phyloP scores from a whole-genome alignment of 306 rosid species.

The Mucuna pruriens region DNA sequence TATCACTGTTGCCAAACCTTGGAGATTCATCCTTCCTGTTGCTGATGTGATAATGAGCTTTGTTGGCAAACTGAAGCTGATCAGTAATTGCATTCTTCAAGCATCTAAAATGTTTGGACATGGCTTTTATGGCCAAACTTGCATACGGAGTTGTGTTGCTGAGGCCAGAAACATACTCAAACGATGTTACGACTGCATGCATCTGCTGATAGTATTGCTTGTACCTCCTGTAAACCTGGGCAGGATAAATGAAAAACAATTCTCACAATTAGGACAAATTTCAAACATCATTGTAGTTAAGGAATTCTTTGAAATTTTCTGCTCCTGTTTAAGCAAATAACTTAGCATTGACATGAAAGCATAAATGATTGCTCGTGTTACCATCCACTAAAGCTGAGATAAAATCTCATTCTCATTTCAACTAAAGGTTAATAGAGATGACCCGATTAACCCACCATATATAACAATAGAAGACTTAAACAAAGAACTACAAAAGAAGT shows the following conservation, averaged over 20 bases:
- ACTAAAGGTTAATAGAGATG: not conserved
- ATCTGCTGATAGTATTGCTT: constrained; percentile 88
- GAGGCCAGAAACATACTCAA: constrained; percentile 84
- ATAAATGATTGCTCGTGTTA: not conserved
- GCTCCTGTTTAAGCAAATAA: not conserved
- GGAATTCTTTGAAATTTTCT: not conserved
- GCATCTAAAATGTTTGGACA: constrained; percentile 78
- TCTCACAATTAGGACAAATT: not conserved
- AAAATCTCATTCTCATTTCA: not conserved
- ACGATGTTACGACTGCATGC: constrained; percentile 70
- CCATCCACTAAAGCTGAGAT: not conserved
- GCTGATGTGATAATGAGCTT: constrained; percentile 43
- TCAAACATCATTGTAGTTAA: not conserved
- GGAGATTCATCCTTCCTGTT: constrained; percentile 53
- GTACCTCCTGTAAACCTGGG: constrained; percentile 83
- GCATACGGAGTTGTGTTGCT: constrained; percentile 85
- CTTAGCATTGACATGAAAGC: not conserved
- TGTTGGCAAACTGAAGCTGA: constrained; percentile 67
- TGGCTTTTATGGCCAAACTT: constrained; percentile 75
- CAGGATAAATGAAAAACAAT: not conserved
- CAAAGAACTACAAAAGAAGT: not conserved
- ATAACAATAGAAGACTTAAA: not conserved
- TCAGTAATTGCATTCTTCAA: constrained; percentile 77
- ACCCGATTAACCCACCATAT: not conserved
- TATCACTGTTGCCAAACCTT: constrained; percentile 43